Base-by-base conservation (phyloP, 2,329 filamentous ascomycete species). In the Monosporascus sp. region DNA sequence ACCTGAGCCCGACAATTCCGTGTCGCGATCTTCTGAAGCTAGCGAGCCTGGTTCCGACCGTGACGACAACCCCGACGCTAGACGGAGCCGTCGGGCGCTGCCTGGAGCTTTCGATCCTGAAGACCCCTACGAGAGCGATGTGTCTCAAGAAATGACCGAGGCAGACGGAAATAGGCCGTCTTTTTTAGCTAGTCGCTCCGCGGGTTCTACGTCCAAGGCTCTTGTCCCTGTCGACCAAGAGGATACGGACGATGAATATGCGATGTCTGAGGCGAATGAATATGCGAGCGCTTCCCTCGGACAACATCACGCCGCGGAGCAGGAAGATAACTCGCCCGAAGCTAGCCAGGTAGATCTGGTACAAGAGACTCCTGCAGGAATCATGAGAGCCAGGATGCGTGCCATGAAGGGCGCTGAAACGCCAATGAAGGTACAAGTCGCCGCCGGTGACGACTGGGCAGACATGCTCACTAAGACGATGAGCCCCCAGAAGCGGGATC, bases 161-260 rank as follows among this genome's bases (percentile, higher is more conserved):
- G 67, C 68, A 55, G 73, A 70, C 58, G 72, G 65, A 50, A 40
- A 58, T 26, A 71, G 73, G 63, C 78, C 84, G 82, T 90, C 89
- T 92, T 93, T 94, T 93, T 92, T 92, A 89, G 90, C 86, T 83
- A 82, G 86, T 79, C 86, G 88, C 86, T 92, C 88, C 85, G 87
- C 86, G 85, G 88, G 87, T 88, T 88, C 86, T 73, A 78, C 80
- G 76, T 84, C 80, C 73, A 80, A 80, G 64, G 77, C 80, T 61
- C 75, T 81, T 70, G 76, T 82, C 70, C 74, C 76, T 73, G 73
- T 83, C 59, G 81, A 84, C 63, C 85, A 87, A 68, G 83, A 86
- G 71, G 80, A 83, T 63, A 82, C 85, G 73, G 88, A 86, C 71
- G 81, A 86, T 68, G 88, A 88, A 83, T 91, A 91, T 81, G 88